Conservation (phyloP, 257 asterid genomes). For the Eucommia ulmoides region DNA sequence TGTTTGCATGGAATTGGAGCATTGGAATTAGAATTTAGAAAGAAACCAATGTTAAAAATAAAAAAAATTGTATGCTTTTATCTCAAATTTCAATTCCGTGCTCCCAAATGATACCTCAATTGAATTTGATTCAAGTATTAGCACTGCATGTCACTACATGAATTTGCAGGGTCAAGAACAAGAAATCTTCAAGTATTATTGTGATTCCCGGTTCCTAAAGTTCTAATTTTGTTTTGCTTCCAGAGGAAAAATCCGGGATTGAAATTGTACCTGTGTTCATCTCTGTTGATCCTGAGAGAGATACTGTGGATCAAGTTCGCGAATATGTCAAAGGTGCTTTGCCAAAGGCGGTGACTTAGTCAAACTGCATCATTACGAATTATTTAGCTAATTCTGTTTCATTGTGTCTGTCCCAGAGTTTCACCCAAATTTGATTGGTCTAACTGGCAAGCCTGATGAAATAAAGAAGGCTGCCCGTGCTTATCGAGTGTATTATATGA, state of each 20-base stretch:
- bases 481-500: conserved; percentile 92
- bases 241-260: conserved; percentile 68
- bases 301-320: conserved; percentile 74
- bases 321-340: conserved; percentile 78
- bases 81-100: too few relatives aligned
- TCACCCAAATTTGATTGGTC: conserved; percentile 81
- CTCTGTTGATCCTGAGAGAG: conserved; percentile 96
- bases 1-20: too few relatives aligned
- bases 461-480: conserved; percentile 80
- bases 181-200: too few relatives aligned
- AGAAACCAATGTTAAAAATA: too few relatives aligned
- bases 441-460: conserved; percentile 70
- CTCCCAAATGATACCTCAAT: too few relatives aligned
- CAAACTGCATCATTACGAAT: conserved; percentile 3
- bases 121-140: too few relatives aligned
- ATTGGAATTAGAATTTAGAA: too few relatives aligned
- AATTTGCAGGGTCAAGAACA: too few relatives aligned
- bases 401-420: conserved; percentile 60
- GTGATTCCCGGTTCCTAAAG: too few relatives aligned
- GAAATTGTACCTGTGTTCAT: conserved; percentile 80
- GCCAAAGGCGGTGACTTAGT: neutral
- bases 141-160: too few relatives aligned
- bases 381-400: neutral
- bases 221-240: too few relatives aligned
- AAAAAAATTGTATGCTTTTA: too few relatives aligned